These are phyloP conservation scores for Aspergillus avenaceus DNA, from an alignment of 495 filamentous ascomycete species.

Conservation along the genomic window DNA sequence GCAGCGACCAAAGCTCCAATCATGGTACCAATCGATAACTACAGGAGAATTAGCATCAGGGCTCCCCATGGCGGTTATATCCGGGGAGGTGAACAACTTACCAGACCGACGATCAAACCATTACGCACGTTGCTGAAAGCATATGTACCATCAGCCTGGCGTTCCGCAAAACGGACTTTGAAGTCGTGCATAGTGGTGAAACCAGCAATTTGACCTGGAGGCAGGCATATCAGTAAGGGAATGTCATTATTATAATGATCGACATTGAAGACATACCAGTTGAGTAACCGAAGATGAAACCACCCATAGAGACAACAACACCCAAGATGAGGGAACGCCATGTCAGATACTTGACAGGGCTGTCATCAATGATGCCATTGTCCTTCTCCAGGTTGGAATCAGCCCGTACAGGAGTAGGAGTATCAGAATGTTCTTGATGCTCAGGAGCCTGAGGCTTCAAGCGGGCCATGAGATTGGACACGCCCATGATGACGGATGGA, in stretches of 20 bases:
- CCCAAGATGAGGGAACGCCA: conserved; percentile 49
- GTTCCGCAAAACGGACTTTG: conserved; percentile 42
- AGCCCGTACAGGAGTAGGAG: conserved; percentile 34
- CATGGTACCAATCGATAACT: conserved; percentile 64
- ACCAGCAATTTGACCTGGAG: conserved; percentile 51
- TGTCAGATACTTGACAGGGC: conserved; percentile 45
- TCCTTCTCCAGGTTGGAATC: conserved; percentile 40
- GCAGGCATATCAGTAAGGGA: not conserved
- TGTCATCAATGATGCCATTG: conserved; percentile 38
- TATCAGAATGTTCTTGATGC: conserved; percentile 30
- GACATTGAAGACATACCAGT: conserved; percentile 39
- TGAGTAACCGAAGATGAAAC: conserved; percentile 74
- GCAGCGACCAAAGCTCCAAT: conserved; percentile 62
- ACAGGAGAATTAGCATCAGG: conserved; percentile 6
- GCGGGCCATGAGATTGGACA: conserved; percentile 29
- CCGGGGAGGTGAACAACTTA: conserved; percentile 19
- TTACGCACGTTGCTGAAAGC: conserved; percentile 52
- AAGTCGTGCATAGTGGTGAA: conserved; percentile 61
- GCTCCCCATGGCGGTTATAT: not conserved
- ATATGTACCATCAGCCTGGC: conserved; percentile 31
- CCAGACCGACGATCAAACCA: conserved; percentile 54
- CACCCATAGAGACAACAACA: conserved; percentile 61
- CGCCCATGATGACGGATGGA: conserved; percentile 30
- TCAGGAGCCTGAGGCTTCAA: conserved; percentile 23
- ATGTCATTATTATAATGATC: no score